These are phyloP conservation scores for Sarcodon aspratus DNA, from an alignment of 768 basidiomycete species.

Conservation along the genomic window DNA sequence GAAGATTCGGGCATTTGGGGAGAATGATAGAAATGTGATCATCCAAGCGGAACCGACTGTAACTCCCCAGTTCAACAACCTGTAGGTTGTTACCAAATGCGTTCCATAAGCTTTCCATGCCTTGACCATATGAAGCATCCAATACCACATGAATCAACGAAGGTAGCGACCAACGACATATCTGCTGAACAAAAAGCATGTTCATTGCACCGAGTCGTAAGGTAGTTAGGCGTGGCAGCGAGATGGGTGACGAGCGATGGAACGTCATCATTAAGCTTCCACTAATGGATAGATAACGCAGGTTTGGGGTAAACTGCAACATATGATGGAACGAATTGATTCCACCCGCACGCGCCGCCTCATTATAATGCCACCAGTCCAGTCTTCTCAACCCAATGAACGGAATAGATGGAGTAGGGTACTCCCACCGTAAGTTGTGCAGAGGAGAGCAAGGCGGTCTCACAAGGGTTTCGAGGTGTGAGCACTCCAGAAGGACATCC, in stretches of 20 bases:
- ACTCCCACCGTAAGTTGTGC: slow-evolving; percentile 33
- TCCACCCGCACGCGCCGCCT: slow-evolving; percentile 49
- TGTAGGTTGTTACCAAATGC: slow-evolving; percentile 37
- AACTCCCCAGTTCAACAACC: slow-evolving; percentile 46
- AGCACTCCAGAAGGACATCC: slow-evolving; percentile 37
- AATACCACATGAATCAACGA: slow-evolving; percentile 38
- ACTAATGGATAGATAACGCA: slow-evolving; percentile 47
- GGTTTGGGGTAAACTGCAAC: slow-evolving; percentile 38
- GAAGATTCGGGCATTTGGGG: slow-evolving; percentile 30
- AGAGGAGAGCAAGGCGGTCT: slow-evolving; percentile 20
- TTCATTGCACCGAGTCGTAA: slow-evolving; percentile 40
- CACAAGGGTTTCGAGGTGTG: slow-evolving; percentile 41
- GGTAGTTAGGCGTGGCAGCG: slow-evolving; percentile 36
- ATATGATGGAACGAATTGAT: slow-evolving; percentile 50
- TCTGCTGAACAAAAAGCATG: slow-evolving; percentile 36
- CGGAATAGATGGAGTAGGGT: slow-evolving; percentile 33
- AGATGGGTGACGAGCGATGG: slow-evolving; percentile 17
- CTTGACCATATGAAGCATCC: slow-evolving; percentile 28
- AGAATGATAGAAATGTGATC: slow-evolving; percentile 40
- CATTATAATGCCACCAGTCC: slow-evolving; percentile 55
- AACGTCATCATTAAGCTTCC: slow-evolving; percentile 23
- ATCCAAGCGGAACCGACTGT: slow-evolving; percentile 38
- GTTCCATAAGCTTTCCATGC: slow-evolving; percentile 36
- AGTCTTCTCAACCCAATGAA: slow-evolving; percentile 45
- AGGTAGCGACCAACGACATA: slow-evolving; percentile 41